Conservation (phyloP, 2,329 filamentous ascomycete genomes). For the Colletotrichum sp. region DNA sequence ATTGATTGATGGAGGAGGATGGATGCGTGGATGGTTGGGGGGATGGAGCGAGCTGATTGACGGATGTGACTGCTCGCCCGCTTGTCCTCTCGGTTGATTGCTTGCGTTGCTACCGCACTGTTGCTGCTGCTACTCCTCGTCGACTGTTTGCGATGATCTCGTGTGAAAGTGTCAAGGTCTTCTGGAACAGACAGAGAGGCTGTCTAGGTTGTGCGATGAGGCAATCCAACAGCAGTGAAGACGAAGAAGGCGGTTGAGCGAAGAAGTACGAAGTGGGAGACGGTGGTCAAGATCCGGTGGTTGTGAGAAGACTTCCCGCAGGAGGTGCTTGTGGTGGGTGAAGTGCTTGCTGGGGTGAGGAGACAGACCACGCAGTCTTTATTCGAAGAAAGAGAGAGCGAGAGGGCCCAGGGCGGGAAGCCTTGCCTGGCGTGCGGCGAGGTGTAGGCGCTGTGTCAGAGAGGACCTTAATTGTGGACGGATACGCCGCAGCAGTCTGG, state of each 20-base stretch:
- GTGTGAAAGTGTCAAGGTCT: background rate
- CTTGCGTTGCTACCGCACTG: slow-evolving; percentile 1
- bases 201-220: background rate
- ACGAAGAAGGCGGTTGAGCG: background rate
- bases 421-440: slow-evolving; percentile 1
- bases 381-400: background rate
- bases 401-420: background rate
- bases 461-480: background rate
- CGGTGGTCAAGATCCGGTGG: background rate
- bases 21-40: background rate
- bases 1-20: background rate
- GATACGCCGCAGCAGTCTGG: background rate
- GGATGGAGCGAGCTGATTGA: background rate
- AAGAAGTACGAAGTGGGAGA: background rate
- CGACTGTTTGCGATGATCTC: background rate
- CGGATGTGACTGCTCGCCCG: background rate
- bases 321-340: background rate
- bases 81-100: background rate
- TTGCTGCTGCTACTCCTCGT: background rate
- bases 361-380: slow-evolving; percentile 8
- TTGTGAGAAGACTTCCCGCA: background rate
- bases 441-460: background rate
- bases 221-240: background rate
- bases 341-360: background rate
- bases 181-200: background rate